phyloP scores from a whole-genome alignment of 148 eudicot species.

The Spergularia marina region DNA sequence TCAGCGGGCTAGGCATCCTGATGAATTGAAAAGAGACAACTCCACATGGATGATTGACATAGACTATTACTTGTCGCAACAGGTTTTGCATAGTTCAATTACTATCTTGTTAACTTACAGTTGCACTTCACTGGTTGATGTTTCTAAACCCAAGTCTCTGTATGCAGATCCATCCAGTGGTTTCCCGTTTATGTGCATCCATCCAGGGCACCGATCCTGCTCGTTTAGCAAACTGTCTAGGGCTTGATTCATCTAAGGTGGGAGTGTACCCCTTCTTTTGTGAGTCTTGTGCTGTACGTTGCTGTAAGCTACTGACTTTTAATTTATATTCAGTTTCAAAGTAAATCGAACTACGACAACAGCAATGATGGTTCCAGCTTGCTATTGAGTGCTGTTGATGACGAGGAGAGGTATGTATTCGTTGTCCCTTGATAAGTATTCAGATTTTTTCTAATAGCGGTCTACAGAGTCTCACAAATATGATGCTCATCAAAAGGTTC shows the following conservation, averaged over 20 bases:
- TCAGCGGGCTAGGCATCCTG: slow-evolving; percentile 99
- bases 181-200: slow-evolving; percentile 95
- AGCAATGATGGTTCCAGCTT: slow-evolving; percentile 55
- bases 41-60: slow-evolving; percentile 91
- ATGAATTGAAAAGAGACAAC: slow-evolving; percentile 71
- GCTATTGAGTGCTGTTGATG: slow-evolving; percentile 53
- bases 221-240: slow-evolving; percentile 91
- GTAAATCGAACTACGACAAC: slow-evolving; percentile 50
- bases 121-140: background rate
- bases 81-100: slow-evolving; percentile 41
- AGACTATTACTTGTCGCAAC: slow-evolving; percentile 91
- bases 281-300: slow-evolving; percentile 1
- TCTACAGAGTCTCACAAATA: background rate
- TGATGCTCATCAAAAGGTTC: background rate
- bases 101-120: background rate
- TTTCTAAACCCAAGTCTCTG: slow-evolving; percentile 15
- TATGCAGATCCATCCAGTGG: slow-evolving; percentile 93
- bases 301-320: slow-evolving; percentile 27
- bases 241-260: slow-evolving; percentile 95
- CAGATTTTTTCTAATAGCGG: background rate
- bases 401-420: slow-evolving; percentile 68
- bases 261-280: background rate
- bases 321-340: slow-evolving; percentile 60
- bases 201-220: slow-evolving; percentile 98
- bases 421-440: background rate